Evolutionary conservation across 768 basidiomycete genomes (phyloP).

Genomic region (Boletus reticuloceps): DNA sequence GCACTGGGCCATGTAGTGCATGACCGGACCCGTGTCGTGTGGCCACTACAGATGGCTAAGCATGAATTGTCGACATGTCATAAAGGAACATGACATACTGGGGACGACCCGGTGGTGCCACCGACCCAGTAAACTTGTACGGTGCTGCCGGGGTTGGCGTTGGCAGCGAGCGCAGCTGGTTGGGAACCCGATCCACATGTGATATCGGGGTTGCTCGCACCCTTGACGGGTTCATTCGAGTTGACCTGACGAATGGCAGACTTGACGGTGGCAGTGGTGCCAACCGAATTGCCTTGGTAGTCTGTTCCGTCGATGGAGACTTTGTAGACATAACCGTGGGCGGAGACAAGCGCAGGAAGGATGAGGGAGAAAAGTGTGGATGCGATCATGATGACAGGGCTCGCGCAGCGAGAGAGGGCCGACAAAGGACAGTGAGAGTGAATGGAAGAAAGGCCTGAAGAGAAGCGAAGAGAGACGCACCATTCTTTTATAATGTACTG

Average conservation of each 20-base stretch:
- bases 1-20: conserved; percentile 73
- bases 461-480: neutral
- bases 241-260: conserved; percentile 44
- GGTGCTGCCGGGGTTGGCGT: conserved; percentile 57
- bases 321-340: conserved; percentile 28
- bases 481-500: neutral
- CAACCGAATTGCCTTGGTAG: conserved; percentile 32
- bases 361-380: conserved; percentile 15
- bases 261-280: conserved; percentile 20
- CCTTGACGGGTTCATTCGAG: conserved; percentile 50
- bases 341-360: conserved; percentile 24
- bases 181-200: conserved; percentile 58
- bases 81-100: conserved; percentile 16
- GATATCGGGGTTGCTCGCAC: conserved; percentile 49
- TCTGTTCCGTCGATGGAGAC: conserved; percentile 27
- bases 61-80: neutral
- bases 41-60: conserved; percentile 36
- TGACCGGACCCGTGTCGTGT: conserved; percentile 61
- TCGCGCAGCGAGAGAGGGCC: conserved; percentile 24
- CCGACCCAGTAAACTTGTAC: conserved; percentile 54
- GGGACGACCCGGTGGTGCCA: conserved; percentile 32
- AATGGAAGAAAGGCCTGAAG: neutral
- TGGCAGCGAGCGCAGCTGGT: conserved; percentile 44
- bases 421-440: neutral
- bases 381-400: conserved; percentile 14